Conservation (phyloP, 192 early-diverging fungal species). For the Entomortierella parvispora region DNA sequence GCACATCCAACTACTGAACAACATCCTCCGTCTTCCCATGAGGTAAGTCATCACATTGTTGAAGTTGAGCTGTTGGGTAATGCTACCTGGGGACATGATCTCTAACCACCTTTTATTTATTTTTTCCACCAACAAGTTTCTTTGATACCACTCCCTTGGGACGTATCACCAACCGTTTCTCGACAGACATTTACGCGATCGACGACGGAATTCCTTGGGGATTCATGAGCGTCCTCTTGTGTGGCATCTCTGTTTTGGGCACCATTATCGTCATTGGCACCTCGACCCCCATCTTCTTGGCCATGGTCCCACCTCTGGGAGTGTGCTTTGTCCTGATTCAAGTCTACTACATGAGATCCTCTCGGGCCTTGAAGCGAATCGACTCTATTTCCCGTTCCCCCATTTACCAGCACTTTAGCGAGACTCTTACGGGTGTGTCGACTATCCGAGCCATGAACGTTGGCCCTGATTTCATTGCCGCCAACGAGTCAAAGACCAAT, state of each 20-base stretch:
- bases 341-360: slow-evolving; percentile 68
- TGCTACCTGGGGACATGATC: too few species aligned
- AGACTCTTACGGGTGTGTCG: slow-evolving; percentile 73
- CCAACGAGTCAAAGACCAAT: slow-evolving; percentile 3
- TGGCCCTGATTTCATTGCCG: slow-evolving; percentile 60
- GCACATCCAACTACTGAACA: slow-evolving; percentile 70
- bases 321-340: slow-evolving; percentile 63
- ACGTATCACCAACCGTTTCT: slow-evolving; percentile 76
- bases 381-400: slow-evolving; percentile 78
- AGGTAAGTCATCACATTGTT: slow-evolving; percentile 4
- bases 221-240: slow-evolving; percentile 55
- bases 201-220: slow-evolving; percentile 70
- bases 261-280: slow-evolving; percentile 53
- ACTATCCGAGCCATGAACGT: slow-evolving; percentile 81
- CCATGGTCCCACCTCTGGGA: slow-evolving; percentile 2
- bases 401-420: slow-evolving; percentile 81
- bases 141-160: slow-evolving; percentile 78
- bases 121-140: slow-evolving; percentile 7
- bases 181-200: slow-evolving; percentile 58
- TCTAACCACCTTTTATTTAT: too few species aligned
- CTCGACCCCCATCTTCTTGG: slow-evolving; percentile 22
- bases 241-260: slow-evolving; percentile 32
- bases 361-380: slow-evolving; percentile 85
- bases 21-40: slow-evolving; percentile 68
- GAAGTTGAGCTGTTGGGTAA: too few species aligned